A percentile compares a stretch with the other conserved stretches of the same genome.
Conservation (phyloP, 768 basidiomycete species). For the Pleurotus citrinopileatus region DNA sequence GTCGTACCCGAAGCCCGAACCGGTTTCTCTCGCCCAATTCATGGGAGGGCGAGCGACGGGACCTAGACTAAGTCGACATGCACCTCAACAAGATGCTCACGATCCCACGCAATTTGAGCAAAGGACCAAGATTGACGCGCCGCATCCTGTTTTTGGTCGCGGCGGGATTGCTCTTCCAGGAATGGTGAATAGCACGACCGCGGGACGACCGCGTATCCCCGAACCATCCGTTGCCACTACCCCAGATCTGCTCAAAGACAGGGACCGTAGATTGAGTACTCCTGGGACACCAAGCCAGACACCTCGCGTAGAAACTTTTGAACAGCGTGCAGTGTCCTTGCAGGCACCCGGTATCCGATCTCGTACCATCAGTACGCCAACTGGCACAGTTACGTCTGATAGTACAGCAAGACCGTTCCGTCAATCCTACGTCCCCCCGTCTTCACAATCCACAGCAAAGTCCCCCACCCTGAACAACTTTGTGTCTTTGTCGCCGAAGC, state of each 20-base stretch:
- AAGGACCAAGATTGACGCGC: constrained; percentile 43
- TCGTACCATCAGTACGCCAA: constrained; percentile 35
- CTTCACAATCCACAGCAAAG: neutral
- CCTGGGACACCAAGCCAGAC: neutral
- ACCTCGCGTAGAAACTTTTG: neutral
- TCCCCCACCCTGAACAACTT: neutral
- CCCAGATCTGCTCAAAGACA: neutral
- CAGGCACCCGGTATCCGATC: constrained; percentile 22
- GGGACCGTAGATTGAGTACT: neutral
- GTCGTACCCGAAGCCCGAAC: constrained; percentile 38
- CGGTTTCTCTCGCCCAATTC: constrained; percentile 76
- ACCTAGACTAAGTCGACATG: constrained; percentile 68
- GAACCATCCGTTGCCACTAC: neutral
- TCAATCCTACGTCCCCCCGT: neutral
- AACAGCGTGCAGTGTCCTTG: neutral
- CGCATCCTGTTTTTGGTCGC: constrained; percentile 76
- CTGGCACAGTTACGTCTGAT: constrained; percentile 7
- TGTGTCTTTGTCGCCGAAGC: neutral
- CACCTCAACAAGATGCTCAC: constrained; percentile 66
- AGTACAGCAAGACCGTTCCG: neutral
- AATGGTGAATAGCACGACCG: constrained; percentile 34
- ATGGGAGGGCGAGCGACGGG: constrained; percentile 79
- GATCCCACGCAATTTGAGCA: constrained; percentile 69
- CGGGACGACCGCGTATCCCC: constrained; percentile 3
- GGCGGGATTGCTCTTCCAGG: constrained; percentile 79